A percentile compares a stretch with the other conserved stretches of the same genome.
phyloP scores from a whole-genome alignment of 495 filamentous ascomycete species.

The Neurospora tetrasperma region DNA sequence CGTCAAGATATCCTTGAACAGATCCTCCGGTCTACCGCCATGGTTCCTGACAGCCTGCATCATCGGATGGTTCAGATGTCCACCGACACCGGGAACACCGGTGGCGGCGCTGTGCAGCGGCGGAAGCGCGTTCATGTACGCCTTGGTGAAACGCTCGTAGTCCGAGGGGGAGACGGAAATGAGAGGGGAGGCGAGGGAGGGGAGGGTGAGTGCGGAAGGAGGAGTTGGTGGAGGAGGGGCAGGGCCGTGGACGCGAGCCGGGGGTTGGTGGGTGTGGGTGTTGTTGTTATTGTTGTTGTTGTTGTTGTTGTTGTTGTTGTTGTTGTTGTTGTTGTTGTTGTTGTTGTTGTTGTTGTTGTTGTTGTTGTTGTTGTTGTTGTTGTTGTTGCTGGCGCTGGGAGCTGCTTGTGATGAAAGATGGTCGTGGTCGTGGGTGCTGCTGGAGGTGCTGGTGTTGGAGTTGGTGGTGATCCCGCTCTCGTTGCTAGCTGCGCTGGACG shows the following conservation, averaged over 20 bases:
- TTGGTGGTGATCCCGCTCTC: neutral
- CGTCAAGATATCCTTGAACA: conserved; percentile 32
- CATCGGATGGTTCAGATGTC: neutral
- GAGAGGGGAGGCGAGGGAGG: conserved; percentile 7
- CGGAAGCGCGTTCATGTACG: conserved; percentile 11
- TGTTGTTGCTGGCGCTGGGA: neutral
- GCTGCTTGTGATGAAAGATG: neutral
- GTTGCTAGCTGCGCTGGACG: neutral
- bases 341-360: neutral
- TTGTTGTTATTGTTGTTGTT: neutral
- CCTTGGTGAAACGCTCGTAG: conserved; percentile 1
- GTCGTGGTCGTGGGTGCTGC: neutral
- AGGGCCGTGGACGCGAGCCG: neutral
- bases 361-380: neutral
- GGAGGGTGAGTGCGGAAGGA: conserved; percentile 3
- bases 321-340: neutral
- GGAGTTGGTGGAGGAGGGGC: neutral
- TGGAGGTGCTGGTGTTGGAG: neutral
- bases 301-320: neutral
- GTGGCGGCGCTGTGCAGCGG: conserved; percentile 6
- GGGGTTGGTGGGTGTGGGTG: neutral
- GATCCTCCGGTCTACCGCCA: conserved; percentile 18
- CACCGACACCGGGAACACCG: neutral
- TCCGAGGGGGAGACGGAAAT: neutral
- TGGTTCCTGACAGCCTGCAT: neutral